These are phyloP conservation scores for Suhomyces emberorum DNA, from an alignment of 805 yeast species.

Conservation along the genomic window DNA sequence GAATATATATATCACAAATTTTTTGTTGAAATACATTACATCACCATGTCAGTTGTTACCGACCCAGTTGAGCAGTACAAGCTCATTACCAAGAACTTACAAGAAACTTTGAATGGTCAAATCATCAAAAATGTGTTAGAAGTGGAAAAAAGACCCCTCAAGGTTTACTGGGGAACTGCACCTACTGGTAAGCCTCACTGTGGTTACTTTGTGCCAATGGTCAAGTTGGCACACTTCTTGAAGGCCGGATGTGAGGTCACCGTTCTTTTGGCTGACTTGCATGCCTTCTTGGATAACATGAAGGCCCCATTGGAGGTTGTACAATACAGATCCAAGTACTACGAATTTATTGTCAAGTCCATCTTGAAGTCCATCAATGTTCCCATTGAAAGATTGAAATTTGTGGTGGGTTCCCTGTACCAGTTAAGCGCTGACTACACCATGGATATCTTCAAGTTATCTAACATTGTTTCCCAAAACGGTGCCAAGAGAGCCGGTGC, in stretches of 20 bases:
- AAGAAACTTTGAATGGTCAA: conserved; percentile 86
- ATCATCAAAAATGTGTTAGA: conserved; percentile 82
- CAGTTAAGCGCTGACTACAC: conserved; percentile 77
- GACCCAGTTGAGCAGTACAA: conserved; percentile 64
- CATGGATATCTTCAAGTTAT: conserved; percentile 81
- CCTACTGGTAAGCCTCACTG: conserved; percentile 99
- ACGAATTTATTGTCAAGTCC: conserved; percentile 79
- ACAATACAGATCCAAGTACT: conserved; percentile 82
- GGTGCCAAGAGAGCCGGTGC: conserved; percentile 99
- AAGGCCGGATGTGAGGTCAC: conserved; percentile 95
- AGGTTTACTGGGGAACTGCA: conserved; percentile 98
- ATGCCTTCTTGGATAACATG: conserved; percentile 97
- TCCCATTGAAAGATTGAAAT: conserved; percentile 82
- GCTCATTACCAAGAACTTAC: conserved; percentile 80
- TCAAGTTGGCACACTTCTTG: conserved; percentile 89
- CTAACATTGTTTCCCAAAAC: conserved; percentile 85
- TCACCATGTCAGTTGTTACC: conserved; percentile 23
- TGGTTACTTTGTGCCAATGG: conserved; percentile 98
- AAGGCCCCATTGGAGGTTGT: conserved; percentile 96
- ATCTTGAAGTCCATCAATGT: conserved; percentile 84
- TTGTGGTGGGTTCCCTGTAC: conserved; percentile 87
- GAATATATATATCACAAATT: too few species aligned
- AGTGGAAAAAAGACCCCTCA: conserved; percentile 76
- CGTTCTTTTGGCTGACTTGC: conserved; percentile 89
- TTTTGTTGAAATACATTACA: too few species aligned